Base-by-base conservation (phyloP, 345 rosid genomes). In the Hevea brasiliensis region DNA sequence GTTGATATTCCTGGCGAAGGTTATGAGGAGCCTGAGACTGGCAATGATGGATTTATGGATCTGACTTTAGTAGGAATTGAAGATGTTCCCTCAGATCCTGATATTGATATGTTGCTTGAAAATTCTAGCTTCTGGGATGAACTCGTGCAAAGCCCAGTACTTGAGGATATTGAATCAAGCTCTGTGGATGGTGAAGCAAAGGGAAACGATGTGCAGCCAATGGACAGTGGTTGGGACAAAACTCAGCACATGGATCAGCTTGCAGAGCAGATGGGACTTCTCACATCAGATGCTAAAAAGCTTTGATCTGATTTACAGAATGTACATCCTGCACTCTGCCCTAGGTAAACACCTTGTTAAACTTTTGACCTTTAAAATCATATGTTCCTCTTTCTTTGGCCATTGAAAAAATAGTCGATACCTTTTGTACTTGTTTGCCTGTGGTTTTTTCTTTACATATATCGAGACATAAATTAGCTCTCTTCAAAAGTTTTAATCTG, bases 231-330 rank as follows among this genome's bases (percentile, higher is more conserved):
- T 70, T 85, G 92, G 92, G 83, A 79, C 72, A 83, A 81, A 59
- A 47, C 76, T 26, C 79, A 83, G 76, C 83, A 81, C 74, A 66
- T 93, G 91, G 88, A 90, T 81, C 81, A 89, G 67, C 92, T 93
- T 18, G 90, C 97, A 5, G 93, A 87, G 75, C 92, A 89, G 81
- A 90, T 96, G 98, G 92, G 85, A 62, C 96, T 82, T 79, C 90
- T 93, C 70, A 64, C 88, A 20, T 85, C 99, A 24, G 88, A 89
- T 11, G 75, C 73, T 74, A 65, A 84, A 65, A 67, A 68, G 54
- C 75, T 72, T 44, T 84, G 79, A 81, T 57, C 68, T 57, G 41
- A 24, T 45, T 32, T 15, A 44, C 41, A 41, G 42, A 50, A 40
- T 70, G 77, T 75, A 67, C 54, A 32, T 54, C 11, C 77, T 61